Evolutionary conservation across 163 green algal genomes (phyloP), one percentile per base, ranked within the genome.

Genomic region (Prototheca cutis): DNA sequence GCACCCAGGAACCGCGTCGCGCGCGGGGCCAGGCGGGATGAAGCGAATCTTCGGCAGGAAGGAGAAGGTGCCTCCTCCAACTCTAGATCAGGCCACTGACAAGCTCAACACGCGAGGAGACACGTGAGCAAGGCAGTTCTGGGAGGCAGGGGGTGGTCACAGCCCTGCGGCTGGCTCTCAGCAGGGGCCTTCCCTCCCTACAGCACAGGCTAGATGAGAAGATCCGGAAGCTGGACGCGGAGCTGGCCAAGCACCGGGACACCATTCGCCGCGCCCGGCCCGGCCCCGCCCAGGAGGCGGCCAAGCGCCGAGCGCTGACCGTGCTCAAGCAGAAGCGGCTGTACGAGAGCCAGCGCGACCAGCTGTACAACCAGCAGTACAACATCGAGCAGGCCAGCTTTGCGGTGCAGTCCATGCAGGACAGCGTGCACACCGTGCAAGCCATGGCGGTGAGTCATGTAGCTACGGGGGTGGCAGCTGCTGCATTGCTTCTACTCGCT

Each of bases 311-410:
- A 51, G 87, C 87, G 1, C 47, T 95, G 30, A 68, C 75, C 49
- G 83, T 98, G 15, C 68, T 98, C 19, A 91, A 92, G 68, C 89
- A 96, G 79, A 96, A 96, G 73, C 74, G 78, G 53, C 71, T 96
- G 78, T 95, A 94, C 60, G 91, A 98, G 75, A 55, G 60, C 4
- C 92, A 98, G 79, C 76, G 86, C 0, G 90, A 95, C 45, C 85
- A 95, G 71, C 77, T 98, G n/a, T 95, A 92, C 72, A 80, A 87
- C 51, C 92, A 98, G 75, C 84, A 94, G 59, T 96, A 91, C 80
- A 96, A 95, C 59, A 70, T 98, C 64, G 92, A 98, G 62, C 83
- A 95, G 65, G 88, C 90, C 6, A 63, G 78, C 2, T 97, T 96
- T 77, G 84, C 87, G 6, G 74, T 89, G 23, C 71, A 95, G 59